Conservation (phyloP, 331 rosid species). For the Rhamnella rubrinervis region DNA sequence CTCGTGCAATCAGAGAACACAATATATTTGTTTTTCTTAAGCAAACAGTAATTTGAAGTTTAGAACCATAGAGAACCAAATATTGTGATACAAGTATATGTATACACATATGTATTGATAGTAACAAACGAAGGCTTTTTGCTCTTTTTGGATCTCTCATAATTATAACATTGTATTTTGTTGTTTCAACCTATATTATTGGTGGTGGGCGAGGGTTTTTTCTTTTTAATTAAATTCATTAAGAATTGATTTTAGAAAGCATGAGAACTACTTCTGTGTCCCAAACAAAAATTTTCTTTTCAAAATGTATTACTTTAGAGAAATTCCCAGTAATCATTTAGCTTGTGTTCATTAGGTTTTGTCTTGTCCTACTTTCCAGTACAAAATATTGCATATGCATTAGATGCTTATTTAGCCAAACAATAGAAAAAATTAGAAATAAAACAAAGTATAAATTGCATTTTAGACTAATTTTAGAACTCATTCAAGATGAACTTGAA, state of each 20-base stretch:
- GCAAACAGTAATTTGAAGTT: too few relatives aligned
- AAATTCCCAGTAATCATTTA: constrained; percentile 52
- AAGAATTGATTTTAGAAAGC: neutral
- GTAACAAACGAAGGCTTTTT: too few relatives aligned
- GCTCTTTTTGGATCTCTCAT: too few relatives aligned
- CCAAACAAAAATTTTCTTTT: neutral
- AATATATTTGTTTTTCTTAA: too few relatives aligned
- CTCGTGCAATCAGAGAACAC: too few relatives aligned
- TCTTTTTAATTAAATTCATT: neutral
- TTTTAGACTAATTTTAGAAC: neutral
- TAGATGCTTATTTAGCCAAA: constrained; percentile 60
- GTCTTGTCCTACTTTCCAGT: constrained; percentile 57
- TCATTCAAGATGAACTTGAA: too few relatives aligned
- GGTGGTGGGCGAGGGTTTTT: too few relatives aligned
- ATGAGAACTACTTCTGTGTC: neutral
- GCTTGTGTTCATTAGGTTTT: constrained; percentile 53
- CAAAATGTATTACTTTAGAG: constrained; percentile 22
- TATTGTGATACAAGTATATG: too few relatives aligned
- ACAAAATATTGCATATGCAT: constrained; percentile 71
- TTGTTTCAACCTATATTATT: too few relatives aligned
- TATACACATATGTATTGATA: too few relatives aligned
- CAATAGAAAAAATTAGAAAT: neutral
- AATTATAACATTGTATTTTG: too few relatives aligned
- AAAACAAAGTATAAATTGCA: neutral
- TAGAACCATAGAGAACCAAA: too few relatives aligned